Evolutionary conservation across 148 eudicot species (phyloP), one percentile per base, ranked within the genome.

Genomic region (Mesembryanthemum crystallinum): DNA sequence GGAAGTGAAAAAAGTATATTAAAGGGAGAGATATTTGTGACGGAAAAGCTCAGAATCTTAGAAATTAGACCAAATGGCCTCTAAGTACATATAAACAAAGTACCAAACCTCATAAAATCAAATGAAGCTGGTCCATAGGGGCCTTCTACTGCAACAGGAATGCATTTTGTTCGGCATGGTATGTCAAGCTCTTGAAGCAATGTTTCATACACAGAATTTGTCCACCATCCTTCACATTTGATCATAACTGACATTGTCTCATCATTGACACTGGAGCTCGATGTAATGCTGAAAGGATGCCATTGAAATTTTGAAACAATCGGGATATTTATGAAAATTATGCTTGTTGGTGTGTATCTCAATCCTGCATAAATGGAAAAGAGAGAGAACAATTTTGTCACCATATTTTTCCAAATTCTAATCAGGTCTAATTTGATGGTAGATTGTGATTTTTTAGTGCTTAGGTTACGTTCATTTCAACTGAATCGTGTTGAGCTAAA

Each of bases 61-160:
- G n/a, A n/a, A n/a, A n/a, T n/a, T n/a, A n/a, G n/a, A n/a, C n/a
- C n/a, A n/a, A n/a, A n/a, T n/a, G n/a, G n/a, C n/a, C n/a, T n/a
- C n/a, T n/a, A n/a, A n/a, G n/a, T n/a, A n/a, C n/a, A n/a, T n/a
- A n/a, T n/a, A n/a, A n/a, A 45, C 49, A 45, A 45, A 45, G 49
- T 45, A 45, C 49, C 7, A 20, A 47, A 90, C 98, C 94, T 84
- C 69, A 85, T 54, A 77, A 87, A 92, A 33, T 90, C 87, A 17
- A 82, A 70, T 17, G 94, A 84, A 67, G 85, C 60, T 28, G 98
- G 97, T 71, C 98, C 98, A 81, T 94, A 92, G 59, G 98, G 98
- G 72, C 97, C 98, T 87, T 90, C 95, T 9, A 90, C 45, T 18
- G 86, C 83, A 72, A 87, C 85, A 58, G 89, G 84, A 71, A 92